Conservation (phyloP, 495 filamentous ascomycete species). For the Tirmania nivea region DNA sequence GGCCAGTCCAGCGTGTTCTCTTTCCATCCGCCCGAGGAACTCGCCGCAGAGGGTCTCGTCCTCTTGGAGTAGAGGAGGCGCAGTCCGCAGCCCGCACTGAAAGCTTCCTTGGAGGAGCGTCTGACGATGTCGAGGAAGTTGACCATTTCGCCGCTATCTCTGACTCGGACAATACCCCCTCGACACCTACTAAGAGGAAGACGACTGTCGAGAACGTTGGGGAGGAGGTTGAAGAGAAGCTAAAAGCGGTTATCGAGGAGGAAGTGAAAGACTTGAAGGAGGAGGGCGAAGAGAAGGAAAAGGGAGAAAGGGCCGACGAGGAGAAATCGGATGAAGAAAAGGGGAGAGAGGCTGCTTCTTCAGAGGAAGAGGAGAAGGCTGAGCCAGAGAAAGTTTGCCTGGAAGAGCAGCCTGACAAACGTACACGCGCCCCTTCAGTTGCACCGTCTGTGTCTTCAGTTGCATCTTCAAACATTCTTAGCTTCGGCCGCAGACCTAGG, state of each 20-base stretch:
- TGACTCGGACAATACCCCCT: no score
- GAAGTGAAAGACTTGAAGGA: constrained; percentile 10
- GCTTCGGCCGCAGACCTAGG: neutral
- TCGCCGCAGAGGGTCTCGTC: neutral
- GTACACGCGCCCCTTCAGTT: neutral
- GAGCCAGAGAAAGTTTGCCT: no score
- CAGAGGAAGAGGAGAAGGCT: neutral
- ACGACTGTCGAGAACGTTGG: neutral
- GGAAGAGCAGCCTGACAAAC: neutral
- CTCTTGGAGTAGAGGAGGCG: constrained; percentile 13
- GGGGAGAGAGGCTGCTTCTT: neutral
- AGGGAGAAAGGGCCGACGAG: neutral
- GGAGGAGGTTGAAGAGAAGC: constrained; percentile 22
- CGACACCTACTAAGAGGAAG: no score
- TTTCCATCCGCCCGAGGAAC: constrained; percentile 36
- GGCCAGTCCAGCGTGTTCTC: constrained; percentile 58
- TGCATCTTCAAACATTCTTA: neutral
- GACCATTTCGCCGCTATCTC: no score
- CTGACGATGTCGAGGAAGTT: no score
- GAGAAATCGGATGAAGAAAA: neutral
- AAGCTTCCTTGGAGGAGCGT: no score
- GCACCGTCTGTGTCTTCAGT: neutral
- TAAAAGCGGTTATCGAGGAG: constrained; percentile 28
- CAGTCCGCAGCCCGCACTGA: no score
- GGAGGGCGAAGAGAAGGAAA: neutral